Percentiles rank a stretch among this genome's conserved stretches.
Evolutionary conservation across 2,329 filamentous ascomycete genomes (phyloP).

Genomic region (Tolypocladium paradoxum): DNA sequence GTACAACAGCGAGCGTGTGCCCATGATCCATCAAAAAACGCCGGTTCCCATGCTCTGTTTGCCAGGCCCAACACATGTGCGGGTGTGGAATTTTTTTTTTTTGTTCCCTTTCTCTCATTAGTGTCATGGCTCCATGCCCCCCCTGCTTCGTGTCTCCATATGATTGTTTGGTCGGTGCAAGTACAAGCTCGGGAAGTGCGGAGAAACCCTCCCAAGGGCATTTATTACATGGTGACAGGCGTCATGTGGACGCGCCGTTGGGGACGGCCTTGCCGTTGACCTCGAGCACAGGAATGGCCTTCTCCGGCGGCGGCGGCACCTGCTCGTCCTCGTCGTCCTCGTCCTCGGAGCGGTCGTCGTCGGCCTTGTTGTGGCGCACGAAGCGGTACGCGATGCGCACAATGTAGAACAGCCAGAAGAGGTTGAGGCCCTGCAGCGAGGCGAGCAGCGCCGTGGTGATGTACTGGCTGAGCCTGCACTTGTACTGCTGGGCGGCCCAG

Average conservation of each 20-base stretch:
- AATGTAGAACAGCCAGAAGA: constrained; percentile 77
- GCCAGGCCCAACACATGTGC: neutral
- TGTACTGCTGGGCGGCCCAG: constrained; percentile 69
- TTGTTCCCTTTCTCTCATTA: neutral
- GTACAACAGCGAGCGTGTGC: neutral
- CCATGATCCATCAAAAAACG: constrained; percentile 3
- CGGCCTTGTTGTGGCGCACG: constrained; percentile 46
- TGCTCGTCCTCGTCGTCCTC: constrained; percentile 50
- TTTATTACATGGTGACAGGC: neutral
- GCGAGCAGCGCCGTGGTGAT: constrained; percentile 57
- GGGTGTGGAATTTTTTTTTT: neutral
- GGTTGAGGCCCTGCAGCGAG: constrained; percentile 61
- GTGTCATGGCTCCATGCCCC: neutral
- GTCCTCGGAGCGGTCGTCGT: constrained; percentile 62
- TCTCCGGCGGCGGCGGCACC: constrained; percentile 8
- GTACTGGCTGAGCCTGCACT: constrained; percentile 57
- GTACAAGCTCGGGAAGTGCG: neutral
- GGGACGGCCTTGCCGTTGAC: constrained; percentile 10
- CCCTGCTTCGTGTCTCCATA: neutral
- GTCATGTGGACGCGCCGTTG: constrained; percentile 5
- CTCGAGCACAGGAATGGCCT: constrained; percentile 9
- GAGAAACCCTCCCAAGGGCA: neutral
- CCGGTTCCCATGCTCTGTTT: constrained; percentile 6
- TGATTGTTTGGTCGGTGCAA: too few species aligned
- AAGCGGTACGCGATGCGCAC: constrained; percentile 64